Evolutionary conservation across 495 filamentous ascomycete genomes (phyloP), one percentile per base, ranked within the genome.

Genomic region (Polyplosphaeria fusca): DNA sequence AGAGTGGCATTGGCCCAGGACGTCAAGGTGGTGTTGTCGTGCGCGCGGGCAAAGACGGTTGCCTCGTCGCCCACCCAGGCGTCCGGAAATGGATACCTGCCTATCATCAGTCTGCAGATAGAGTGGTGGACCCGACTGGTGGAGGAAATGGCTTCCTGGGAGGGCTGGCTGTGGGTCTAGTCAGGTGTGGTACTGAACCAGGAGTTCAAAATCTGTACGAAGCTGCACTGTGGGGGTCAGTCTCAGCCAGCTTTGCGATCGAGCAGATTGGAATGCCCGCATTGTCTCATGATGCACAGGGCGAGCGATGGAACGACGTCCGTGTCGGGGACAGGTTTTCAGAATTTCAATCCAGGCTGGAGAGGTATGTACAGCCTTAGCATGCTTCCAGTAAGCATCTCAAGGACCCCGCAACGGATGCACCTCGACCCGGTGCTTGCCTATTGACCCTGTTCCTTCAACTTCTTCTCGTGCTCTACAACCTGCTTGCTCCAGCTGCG

Each of bases 101-200:
- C 12, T 83, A 81, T 67, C 79, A 84, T 60, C 70, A 74, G 50
- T 70, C 73, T 24, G 39, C 54, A 24, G 47, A 60, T 5, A 78
- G 76, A 47, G 89, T 97, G 5, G 73, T 94, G 14, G 93, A 98
- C 70, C 91, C 92, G 0, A 98, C 93, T 0, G 93, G 93, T n/a
- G 93, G 91, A 19, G 93, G 93, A 0, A 98, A 98, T 69, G 84
- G 86, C 0, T 98, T 96, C 65, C 76, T 97, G 0, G 93, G 93
- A 5, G 93, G 81, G 3, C 66, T 96, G n/a, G 79, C 83, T 0
- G 82, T 92, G 20, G 89, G 85, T 1, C 70, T 95, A 56, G 82
- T 86, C 13, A 76, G 84, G 53, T 63, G 63, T 26, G 54, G 54
- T 13, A 38, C 52, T 28, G 22, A 58, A n/a, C 62, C 72, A 5